Percentiles rank a stretch among this genome's conserved stretches.
phyloP scores from a whole-genome alignment of 805 yeast species.

The Hagleromyces aurorensis region DNA sequence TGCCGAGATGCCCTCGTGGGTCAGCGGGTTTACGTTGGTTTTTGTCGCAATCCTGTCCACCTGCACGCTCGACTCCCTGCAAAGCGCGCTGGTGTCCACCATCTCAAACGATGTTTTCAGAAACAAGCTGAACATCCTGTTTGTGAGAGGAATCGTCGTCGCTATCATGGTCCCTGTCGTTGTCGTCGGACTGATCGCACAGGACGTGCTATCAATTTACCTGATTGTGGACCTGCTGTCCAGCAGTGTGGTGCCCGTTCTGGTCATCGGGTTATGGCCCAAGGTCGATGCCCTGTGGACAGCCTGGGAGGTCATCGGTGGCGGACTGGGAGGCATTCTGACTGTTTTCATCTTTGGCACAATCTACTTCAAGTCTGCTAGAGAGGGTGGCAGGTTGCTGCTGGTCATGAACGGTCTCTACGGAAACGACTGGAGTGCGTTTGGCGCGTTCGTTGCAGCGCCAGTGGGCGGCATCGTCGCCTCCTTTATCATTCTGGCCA shows the following conservation, averaged over 20 bases:
- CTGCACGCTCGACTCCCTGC: conserved; percentile 83
- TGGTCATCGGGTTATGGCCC: conserved; percentile 70
- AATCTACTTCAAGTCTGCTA: conserved; percentile 63
- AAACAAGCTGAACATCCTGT: conserved; percentile 61
- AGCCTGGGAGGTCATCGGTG: conserved; percentile 74
- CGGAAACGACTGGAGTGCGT: conserved; percentile 82
- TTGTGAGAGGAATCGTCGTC: conserved; percentile 62
- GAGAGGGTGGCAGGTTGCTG: conserved; percentile 68
- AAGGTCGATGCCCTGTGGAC: conserved; percentile 53
- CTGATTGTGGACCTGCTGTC: conserved; percentile 87
- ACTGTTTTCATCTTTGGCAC: conserved; percentile 80
- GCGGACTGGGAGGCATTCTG: conserved; percentile 76
- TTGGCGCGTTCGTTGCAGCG: conserved; percentile 89
- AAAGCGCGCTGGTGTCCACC: conserved; percentile 81
- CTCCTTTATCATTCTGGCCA: conserved; percentile 43
- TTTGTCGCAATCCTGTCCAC: conserved; percentile 70
- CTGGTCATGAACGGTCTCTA: conserved; percentile 77
- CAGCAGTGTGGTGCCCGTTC: conserved; percentile 75
- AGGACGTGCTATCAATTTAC: conserved; percentile 77
- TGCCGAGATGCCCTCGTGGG: conserved; percentile 74
- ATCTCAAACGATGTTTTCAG: conserved; percentile 86
- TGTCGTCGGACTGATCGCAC: conserved; percentile 77
- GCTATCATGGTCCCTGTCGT: conserved; percentile 79
- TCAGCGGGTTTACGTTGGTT: conserved; percentile 72
- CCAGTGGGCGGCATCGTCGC: conserved; percentile 71